Base-by-base conservation (phyloP, 2,329 filamentous ascomycete genomes). In the Fusarium hostae region DNA sequence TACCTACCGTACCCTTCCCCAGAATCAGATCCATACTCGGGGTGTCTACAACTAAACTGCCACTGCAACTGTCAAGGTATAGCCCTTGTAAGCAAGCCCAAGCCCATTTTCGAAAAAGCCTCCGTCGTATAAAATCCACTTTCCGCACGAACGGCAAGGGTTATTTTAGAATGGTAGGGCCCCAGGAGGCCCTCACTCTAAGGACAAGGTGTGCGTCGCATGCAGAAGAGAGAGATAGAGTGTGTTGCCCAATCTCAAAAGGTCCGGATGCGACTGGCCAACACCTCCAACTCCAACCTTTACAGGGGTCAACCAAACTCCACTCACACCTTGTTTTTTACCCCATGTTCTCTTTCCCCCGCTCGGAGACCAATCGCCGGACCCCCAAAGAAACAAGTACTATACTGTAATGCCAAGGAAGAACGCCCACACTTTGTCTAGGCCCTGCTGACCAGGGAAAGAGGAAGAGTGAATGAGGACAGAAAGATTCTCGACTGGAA, bases 141-240 rank as follows among this genome's bases (percentile, higher is more conserved):
- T 57, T 52, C 43, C 71, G 71, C 71, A 59, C 71, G 64, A 73
- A 73, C 71, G 71, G 68, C 68, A 72, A 57, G 70, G 70, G 47
- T 71, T 20, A 40, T 12, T 39, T 45, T 59, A 52, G 41, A 58
- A 56, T 24, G 47, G 30, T 11, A 35, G 8, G 34, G 34, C 9
- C n/a, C n/a, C n/a, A n/a, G n/a, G n/a, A n/a, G n/a, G n/a, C n/a
- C 34, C 34, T 35, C 34, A 35, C 15, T 35, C 28, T 18, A 48
- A 24, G 24, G 24, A 26, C 45, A 48, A 16, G 24, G 52, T 50
- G 47, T 62, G 55, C 24, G 59, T 50, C 58, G 56, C 37, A 56
- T 52, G 39, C 45, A 32, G 47, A 40, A 32, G 51, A 34, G 22
- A 50, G 48, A 50, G 52, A 62, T 55, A 68, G 56, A 62, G 68